phyloP scores from a whole-genome alignment of 106 monocot genomes.

The Phalaenopsis equestris region DNA sequence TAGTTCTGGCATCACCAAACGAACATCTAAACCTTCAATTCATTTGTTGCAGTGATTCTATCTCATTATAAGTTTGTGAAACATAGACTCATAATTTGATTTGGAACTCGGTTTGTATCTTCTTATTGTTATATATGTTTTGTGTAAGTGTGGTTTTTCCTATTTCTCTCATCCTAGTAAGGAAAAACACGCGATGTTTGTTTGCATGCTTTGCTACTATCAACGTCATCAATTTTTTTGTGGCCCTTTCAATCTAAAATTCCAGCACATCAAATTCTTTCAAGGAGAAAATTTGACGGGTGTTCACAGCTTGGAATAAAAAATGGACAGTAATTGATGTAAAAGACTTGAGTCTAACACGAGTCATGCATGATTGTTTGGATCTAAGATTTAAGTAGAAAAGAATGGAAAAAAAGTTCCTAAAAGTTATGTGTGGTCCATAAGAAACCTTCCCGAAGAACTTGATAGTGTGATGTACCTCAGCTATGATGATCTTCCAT shows the following conservation, averaged over 20 bases:
- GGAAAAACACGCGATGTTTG: conserved; percentile 9
- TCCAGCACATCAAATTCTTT: conserved; percentile 20
- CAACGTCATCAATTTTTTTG: conserved; percentile 13
- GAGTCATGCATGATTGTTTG: background rate
- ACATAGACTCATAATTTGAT: conserved; percentile 15
- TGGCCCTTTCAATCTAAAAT: conserved; percentile 17
- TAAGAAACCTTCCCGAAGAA: conserved; percentile 6
- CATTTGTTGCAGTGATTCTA: conserved; percentile 15
- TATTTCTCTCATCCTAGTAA: conserved; percentile 29
- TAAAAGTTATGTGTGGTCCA: conserved; percentile 19
- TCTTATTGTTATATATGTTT: conserved; percentile 14
- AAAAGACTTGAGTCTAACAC: no score
- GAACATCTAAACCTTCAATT: conserved; percentile 5
- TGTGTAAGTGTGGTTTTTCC: conserved; percentile 40
- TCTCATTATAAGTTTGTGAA: conserved; percentile 15
- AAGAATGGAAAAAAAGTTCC: conserved; percentile 1
- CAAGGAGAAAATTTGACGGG: background rate
- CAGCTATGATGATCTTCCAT: conserved; percentile 35
- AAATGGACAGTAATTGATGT: no score
- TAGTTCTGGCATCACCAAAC: conserved; percentile 1
- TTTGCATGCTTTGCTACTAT: background rate
- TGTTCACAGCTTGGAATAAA: background rate
- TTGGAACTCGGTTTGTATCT: conserved; percentile 5
- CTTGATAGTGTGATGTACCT: conserved; percentile 19
- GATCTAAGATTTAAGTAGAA: background rate